phyloP scores from a whole-genome alignment of 2,329 filamentous ascomycete genomes.

The Saccharata proteae region DNA sequence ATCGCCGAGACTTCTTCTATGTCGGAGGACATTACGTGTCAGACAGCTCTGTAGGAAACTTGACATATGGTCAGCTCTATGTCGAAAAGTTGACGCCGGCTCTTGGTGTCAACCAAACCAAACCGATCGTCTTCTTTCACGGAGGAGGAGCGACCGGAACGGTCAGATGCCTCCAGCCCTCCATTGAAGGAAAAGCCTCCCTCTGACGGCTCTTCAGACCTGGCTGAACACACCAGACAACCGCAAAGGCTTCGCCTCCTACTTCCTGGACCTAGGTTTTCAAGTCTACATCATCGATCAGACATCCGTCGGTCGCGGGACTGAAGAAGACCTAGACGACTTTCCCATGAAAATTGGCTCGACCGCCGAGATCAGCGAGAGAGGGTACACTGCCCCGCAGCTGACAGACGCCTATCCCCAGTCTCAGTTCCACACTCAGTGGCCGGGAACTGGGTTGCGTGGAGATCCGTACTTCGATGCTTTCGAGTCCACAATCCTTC shows the following conservation, averaged over 20 bases:
- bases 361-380: slow-evolving; percentile 4
- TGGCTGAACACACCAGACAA: slow-evolving; percentile 39
- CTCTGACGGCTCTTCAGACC: no score
- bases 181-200: slow-evolving; percentile 1
- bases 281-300: slow-evolving; percentile 33
- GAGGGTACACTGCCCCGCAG: slow-evolving; percentile 7
- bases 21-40: slow-evolving; percentile 16
- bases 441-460: slow-evolving; percentile 22
- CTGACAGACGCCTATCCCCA: slow-evolving; percentile 9
- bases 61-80: slow-evolving; percentile 38
- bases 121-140: slow-evolving; percentile 16
- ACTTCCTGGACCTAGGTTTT: slow-evolving; percentile 34
- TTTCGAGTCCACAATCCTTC: slow-evolving; percentile 25
- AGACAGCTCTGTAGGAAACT: slow-evolving; percentile 13
- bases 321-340: slow-evolving; percentile 1
- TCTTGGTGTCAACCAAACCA: slow-evolving; percentile 12
- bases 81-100: slow-evolving; percentile 36
- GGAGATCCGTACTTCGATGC: slow-evolving; percentile 39
- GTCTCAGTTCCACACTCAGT: slow-evolving; percentile 16
- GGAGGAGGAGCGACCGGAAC: slow-evolving; percentile 12
- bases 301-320: slow-evolving; percentile 22
- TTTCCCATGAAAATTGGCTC: slow-evolving; percentile 4
- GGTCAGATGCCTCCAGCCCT: slow-evolving; percentile 11
- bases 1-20: slow-evolving; percentile 16
- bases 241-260: slow-evolving; percentile 35